Evolutionary conservation across 305 asterid species (phyloP), one percentile per base, ranked within the genome.

Genomic region (Petunia hybrid): DNA sequence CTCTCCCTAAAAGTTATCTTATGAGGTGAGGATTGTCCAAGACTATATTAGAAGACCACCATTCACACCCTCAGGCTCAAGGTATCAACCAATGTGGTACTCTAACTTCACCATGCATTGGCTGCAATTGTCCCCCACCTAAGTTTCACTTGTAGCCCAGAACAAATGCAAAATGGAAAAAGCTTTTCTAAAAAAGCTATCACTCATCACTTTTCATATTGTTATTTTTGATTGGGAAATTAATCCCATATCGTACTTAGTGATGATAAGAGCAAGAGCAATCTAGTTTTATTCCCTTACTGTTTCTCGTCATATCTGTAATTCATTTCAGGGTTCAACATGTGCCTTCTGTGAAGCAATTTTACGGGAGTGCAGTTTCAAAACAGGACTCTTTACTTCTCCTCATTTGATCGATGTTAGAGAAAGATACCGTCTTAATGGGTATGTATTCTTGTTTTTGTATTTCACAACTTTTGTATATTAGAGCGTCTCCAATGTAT

Each of bases 391-490:
- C 43, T 95, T 95, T 82, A 92, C 95, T 85, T 95, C 99, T 66
- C 99, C 99, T 8, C 99, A 95, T 87, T 89, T 95, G 87, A 93
- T 93, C 88, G 99, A 95, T 77, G 97, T 95, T 90, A 91, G 97
- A 87, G 99, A 95, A 88, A 89, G 99, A 90, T 93, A 93, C 82
- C 97, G 97, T 78, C 84, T 93, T 16, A 89, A 93, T 80, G 98
- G 99, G 97, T 94, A 51, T 83, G 90, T 81, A 80, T 85, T 73
- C 78, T 41, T 80, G 86, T 80, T 80, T 12, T 8, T 74, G 13
- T 13, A 38, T 74, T 73, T 51, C 8, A 36, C 64, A 35, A 53
- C 64, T 36, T 36, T 74, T 74, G 78, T 7, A 46, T 35, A 48
- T 48, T 6, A 53, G 78, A 74, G 36, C 48, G 36, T 74, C 48